Evolutionary conservation across 345 rosid genomes (phyloP).

Genomic region (Mallotus nudiflorus): DNA sequence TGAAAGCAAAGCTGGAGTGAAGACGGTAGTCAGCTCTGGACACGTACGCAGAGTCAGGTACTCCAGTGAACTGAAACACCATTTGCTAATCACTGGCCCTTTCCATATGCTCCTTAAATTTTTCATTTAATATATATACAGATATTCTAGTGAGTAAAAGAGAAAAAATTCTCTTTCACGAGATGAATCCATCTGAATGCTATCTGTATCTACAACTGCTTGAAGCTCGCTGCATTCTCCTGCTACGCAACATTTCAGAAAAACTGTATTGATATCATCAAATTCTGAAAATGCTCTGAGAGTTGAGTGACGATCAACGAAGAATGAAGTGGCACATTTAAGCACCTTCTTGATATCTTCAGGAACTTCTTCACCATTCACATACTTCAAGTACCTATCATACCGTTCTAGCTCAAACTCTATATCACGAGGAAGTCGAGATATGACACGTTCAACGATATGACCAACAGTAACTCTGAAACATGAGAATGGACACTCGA

Average conservation of each 20-base stretch:
- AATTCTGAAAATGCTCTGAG: slow-evolving; percentile 19
- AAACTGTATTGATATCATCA: slow-evolving; percentile 17
- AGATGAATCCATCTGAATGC: not conserved
- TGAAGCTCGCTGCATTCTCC: slow-evolving; percentile 30
- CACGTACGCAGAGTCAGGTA: not conserved
- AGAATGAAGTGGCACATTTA: slow-evolving; percentile 21
- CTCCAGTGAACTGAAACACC: not conserved
- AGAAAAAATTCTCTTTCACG: not conserved
- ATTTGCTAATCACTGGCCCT: not conserved
- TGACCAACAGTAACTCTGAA: slow-evolving; percentile 26
- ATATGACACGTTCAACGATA: slow-evolving; percentile 24
- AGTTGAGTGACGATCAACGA: slow-evolving; percentile 26
- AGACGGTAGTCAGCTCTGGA: slow-evolving; percentile 10
- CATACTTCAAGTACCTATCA: too few species aligned
- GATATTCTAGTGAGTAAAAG: slow-evolving; percentile 12
- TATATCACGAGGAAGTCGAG: slow-evolving; percentile 23
- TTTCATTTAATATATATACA: slow-evolving; percentile 25
- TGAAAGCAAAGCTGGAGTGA: slow-evolving; percentile 7
- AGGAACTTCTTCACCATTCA: slow-evolving; percentile 10
- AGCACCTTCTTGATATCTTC: slow-evolving; percentile 10
- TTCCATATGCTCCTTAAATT: slow-evolving; percentile 6
- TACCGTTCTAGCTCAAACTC: slow-evolving; percentile 11
- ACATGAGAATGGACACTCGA: slow-evolving; percentile 9
- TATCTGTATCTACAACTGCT: slow-evolving; percentile 17
- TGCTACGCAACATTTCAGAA: slow-evolving; percentile 28